Base-by-base conservation (phyloP, 106 monocot genomes). In the Xerophyta viscosa region DNA sequence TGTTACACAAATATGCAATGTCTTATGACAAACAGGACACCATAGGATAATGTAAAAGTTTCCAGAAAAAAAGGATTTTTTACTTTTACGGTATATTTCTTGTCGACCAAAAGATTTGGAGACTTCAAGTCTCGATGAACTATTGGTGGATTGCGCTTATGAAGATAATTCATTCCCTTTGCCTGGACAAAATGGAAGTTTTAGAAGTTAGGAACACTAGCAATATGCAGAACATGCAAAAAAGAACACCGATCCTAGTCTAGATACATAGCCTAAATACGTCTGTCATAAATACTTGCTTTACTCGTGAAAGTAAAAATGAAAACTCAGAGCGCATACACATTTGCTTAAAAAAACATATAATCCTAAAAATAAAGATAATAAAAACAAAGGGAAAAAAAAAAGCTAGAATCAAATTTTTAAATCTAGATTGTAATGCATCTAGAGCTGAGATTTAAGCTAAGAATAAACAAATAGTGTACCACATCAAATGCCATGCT, bases 131-230 rank as follows among this genome's bases (percentile, higher is more conserved):
- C 96, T 44, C 96, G 78, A 65, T 98, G 96, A 60, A 98, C 96
- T 58, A 98, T 98, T 65, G 96, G 89, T 41, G 96, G 88, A 68
- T 71, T 86, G 8, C 84, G 85, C 11, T 60, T 85, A 59, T 98
- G 96, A 63, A 98, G 85, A 79, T 98, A 98, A 66, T 89, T 98
- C 96, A 98, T 98, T 31, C 96, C 96, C 51, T 98, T 98, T 14
- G 96, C 96, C 96, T 98, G 66, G n/a, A 52, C 2, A 52, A 66
- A 26, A 15, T 9, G 65, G 46, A 41, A n/a, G 21, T 28, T 14
- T 20, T 12, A 21, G 18, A 39, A 3, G 39, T 12, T 12, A 48
- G 1, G 6, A 10, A 51, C 51, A 43, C 8, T 3, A 39, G 39
- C 10, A 3, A 39, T 39, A 10, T 15, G 39, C 15, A 39, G 2